Evolutionary conservation across 1,284 basidiomycete species (phyloP), one percentile per base, ranked within the genome.

Genomic region (Ganoderma meredithae): DNA sequence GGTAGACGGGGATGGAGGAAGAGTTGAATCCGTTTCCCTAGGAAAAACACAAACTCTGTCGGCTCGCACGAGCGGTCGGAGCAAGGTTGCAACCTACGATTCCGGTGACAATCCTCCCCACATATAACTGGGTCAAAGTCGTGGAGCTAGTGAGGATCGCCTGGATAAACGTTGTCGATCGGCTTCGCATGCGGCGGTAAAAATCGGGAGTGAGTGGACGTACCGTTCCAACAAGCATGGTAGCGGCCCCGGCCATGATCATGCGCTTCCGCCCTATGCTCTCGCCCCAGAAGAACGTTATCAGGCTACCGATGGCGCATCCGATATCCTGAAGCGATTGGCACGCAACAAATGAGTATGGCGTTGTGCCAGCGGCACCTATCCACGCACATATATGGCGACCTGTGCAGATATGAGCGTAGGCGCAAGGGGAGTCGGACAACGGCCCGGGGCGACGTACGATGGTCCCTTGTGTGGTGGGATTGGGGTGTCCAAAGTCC

Each of bases 101-200:
- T 13, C 86, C 87, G 1, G 85, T 85, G 15, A 88, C 78, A 36
- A 88, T 81, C 19, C 87, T 79, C n/a, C 86, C 86, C 3, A 85
- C 81, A 53, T 84, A 83, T 64, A 88, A 80, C 71, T 86, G 74
- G 43, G 64, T 73, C 36, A 67, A 77, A 9, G 82, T 81, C 52
- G 81, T 83, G 12, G 79, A 81, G 64, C 79, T 72, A 78, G 71
- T 72, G 15, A 72, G 62, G 25, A 72, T 72, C 13, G 71, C 71
- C 71, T 72, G 31, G 2, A 36, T 1, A 22, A n/a, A 36, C 1
- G 17, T n/a, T 81, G 81, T 69, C 49, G 79, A 13, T 76, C 44
- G 19, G 47, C 41, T 33, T 59, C 4, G 2, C 4, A 19, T 9
- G 6, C 15, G 27, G 27, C 27, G 27, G 27, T 31, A 3, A 3